Percentiles rank a stretch among this genome's conserved stretches.
phyloP scores from a whole-genome alignment of 345 rosid species.

The Lumnitzera racemosa region DNA sequence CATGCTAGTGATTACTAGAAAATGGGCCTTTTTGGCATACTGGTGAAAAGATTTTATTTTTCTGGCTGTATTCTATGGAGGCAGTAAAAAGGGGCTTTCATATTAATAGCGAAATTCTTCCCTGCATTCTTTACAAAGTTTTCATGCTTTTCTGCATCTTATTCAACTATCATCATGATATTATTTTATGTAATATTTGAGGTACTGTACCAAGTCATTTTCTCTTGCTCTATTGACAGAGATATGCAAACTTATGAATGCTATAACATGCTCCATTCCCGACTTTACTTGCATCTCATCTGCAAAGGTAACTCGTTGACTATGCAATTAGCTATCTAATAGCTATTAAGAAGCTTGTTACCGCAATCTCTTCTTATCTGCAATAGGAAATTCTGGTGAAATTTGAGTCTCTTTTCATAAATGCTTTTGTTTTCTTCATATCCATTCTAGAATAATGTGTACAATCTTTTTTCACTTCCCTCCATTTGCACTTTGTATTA shows the following conservation, averaged over 20 bases:
- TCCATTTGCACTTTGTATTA: too few relatives aligned
- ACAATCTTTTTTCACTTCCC: too few relatives aligned
- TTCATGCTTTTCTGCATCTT: background rate
- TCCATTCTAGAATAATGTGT: too few relatives aligned
- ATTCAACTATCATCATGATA: background rate
- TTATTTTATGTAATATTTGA: background rate
- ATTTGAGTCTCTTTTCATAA: background rate
- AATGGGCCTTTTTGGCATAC: too few relatives aligned
- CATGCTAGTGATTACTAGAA: too few relatives aligned
- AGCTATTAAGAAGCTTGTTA: background rate
- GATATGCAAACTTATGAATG: conserved; percentile 80
- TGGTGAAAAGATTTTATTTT: too few relatives aligned
- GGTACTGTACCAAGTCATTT: conserved; percentile 7
- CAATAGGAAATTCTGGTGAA: background rate
- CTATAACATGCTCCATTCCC: conserved; percentile 70
- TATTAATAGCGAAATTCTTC: too few relatives aligned
- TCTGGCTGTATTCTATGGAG: too few relatives aligned
- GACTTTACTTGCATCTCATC: conserved; percentile 85
- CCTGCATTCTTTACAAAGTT: too few relatives aligned
- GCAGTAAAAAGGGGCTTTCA: too few relatives aligned
- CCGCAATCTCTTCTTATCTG: background rate
- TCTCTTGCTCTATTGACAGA: conserved; percentile 35
- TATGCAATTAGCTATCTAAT: conserved; percentile 5
- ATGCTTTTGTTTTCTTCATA: too few relatives aligned
- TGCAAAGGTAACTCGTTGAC: conserved; percentile 50